Evolutionary conservation across 768 basidiomycete genomes (phyloP).

Genomic region (Lyophyllum semitale): DNA sequence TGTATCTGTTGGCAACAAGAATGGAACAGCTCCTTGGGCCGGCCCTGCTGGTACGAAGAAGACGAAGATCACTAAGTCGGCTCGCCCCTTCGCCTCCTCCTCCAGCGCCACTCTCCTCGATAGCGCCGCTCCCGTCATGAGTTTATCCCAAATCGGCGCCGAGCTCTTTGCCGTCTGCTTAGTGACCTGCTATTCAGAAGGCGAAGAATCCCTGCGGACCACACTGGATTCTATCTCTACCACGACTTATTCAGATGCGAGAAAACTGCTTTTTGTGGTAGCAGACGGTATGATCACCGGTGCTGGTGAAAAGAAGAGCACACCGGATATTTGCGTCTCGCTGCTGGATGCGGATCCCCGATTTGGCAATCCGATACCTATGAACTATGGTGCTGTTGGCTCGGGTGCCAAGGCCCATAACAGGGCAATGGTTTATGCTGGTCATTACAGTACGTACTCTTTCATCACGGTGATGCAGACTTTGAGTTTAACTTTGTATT

Average conservation of each 20-base stretch:
- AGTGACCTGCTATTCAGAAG: slow-evolving; percentile 98
- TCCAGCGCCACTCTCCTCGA: slow-evolving; percentile 62
- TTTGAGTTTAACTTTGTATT: slow-evolving; percentile 4
- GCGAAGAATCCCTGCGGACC: slow-evolving; percentile 86
- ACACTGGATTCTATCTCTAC: slow-evolving; percentile 92
- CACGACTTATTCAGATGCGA: slow-evolving; percentile 88
- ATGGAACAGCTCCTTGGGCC: slow-evolving; percentile 95
- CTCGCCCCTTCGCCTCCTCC: slow-evolving; percentile 49
- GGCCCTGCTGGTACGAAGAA: slow-evolving; percentile 55
- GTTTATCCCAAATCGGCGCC: slow-evolving; percentile 86
- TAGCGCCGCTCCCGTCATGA: slow-evolving; percentile 66
- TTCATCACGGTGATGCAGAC: neutral
- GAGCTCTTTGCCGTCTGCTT: slow-evolving; percentile 95
- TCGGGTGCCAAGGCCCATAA: slow-evolving; percentile 89
- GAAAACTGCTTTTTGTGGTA: slow-evolving; percentile 92
- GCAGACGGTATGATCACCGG: slow-evolving; percentile 99
- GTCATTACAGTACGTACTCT: slow-evolving; percentile 87
- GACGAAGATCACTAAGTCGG: slow-evolving; percentile 46
- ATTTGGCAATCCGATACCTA: slow-evolving; percentile 94
- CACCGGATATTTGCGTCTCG: slow-evolving; percentile 94
- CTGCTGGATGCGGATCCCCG: slow-evolving; percentile 91
- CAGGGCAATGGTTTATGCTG: slow-evolving; percentile 97
- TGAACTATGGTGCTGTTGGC: slow-evolving; percentile 92
- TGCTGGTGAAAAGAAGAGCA: slow-evolving; percentile 91
- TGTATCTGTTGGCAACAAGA: slow-evolving; percentile 85